Evolutionary conservation across 345 rosid species (phyloP).

Genomic region (Carallia brachiata): DNA sequence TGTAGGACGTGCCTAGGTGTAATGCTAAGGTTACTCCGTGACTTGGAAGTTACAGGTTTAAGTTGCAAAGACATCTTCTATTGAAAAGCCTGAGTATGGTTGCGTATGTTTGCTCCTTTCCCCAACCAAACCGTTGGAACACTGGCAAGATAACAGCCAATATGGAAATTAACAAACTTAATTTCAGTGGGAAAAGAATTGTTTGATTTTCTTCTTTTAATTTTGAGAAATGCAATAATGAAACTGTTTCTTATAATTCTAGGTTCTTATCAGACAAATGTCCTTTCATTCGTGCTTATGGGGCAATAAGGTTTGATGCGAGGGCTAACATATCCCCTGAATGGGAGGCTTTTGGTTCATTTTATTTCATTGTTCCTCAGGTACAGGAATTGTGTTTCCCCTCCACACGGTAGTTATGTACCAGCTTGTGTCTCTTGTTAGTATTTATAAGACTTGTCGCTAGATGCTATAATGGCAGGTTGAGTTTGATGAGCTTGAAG

Average conservation of each 20-base stretch:
- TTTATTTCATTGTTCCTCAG: constrained; percentile 85
- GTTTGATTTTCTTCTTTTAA: background rate
- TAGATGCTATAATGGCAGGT: constrained; percentile 58
- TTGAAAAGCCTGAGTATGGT: too few relatives aligned
- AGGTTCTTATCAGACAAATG: constrained; percentile 67
- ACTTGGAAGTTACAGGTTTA: too few relatives aligned
- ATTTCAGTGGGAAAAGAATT: background rate
- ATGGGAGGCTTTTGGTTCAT: constrained; percentile 82
- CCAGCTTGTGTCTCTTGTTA: background rate
- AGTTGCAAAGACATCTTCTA: too few relatives aligned
- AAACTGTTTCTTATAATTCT: constrained; percentile 7
- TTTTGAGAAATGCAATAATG: background rate
- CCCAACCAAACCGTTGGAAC: too few relatives aligned
- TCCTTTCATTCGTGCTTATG: constrained; percentile 85
- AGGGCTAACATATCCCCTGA: constrained; percentile 51
- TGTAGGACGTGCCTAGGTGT: too few relatives aligned
- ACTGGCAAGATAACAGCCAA: too few relatives aligned
- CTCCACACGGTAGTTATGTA: background rate
- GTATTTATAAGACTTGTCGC: constrained; percentile 35
- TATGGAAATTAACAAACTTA: too few relatives aligned
- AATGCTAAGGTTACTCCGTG: too few relatives aligned
- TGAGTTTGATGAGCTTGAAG: constrained; percentile 77
- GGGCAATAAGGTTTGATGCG: constrained; percentile 81
- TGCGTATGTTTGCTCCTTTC: too few relatives aligned
- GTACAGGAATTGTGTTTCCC: constrained; percentile 27